These are phyloP conservation scores for Gymnopus androsaceus DNA, from an alignment of 1,284 basidiomycete species.

Conservation along the genomic window DNA sequence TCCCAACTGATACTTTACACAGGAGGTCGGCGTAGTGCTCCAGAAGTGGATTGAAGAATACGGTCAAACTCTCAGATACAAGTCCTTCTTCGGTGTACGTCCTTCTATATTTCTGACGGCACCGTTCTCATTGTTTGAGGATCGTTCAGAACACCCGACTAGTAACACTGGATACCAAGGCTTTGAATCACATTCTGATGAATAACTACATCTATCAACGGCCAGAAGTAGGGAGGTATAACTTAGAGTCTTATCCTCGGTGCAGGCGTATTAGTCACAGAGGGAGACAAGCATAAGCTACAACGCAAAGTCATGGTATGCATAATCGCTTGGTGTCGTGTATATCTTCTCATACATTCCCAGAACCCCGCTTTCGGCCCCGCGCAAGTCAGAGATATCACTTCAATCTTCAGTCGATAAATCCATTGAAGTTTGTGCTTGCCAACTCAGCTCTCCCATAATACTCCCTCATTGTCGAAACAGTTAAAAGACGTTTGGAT, in stretches of 20 bases:
- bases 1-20: background rate
- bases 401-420: conserved; percentile 18
- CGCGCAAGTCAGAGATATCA: conserved; percentile 16
- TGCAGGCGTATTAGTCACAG: conserved; percentile 7
- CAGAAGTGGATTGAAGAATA: conserved; percentile 13
- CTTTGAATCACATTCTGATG: conserved; percentile 14
- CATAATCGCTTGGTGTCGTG: background rate
- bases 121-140: background rate
- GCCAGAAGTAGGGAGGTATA: conserved; percentile 5
- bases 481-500: conserved; percentile 52
- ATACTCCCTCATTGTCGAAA: conserved; percentile 32
- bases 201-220: conserved; percentile 13
- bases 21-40: conserved; percentile 6
- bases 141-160: conserved; percentile 1
- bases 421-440: conserved; percentile 14
- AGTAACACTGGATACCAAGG: conserved; percentile 15
- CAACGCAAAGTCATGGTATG: conserved; percentile 15
- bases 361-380: conserved; percentile 21
- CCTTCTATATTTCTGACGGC: no score
- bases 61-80: conserved; percentile 6
- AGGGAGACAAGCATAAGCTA: conserved; percentile 16
- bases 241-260: conserved; percentile 13
- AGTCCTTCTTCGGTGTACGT: background rate
- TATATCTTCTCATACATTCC: background rate
- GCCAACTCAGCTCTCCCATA: conserved; percentile 39